A percentile compares a stretch with the other conserved stretches of the same genome.
Conservation (phyloP, 2,329 filamentous ascomycete genomes). For the Trichophyton equinum region DNA sequence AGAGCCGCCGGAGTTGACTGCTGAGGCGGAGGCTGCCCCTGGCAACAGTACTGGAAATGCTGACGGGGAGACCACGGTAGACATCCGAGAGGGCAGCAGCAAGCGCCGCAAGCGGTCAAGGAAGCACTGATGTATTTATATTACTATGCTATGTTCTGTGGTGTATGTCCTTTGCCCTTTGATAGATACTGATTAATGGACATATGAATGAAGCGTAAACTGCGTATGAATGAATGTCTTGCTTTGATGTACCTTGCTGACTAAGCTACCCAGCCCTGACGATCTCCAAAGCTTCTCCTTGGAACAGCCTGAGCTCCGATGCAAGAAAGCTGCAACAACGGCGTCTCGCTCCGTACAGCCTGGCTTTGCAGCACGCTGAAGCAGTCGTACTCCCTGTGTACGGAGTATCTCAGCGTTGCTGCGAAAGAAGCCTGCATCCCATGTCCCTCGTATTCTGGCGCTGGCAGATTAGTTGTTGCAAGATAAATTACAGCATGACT, state of each 20-base stretch:
- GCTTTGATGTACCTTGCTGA: no score
- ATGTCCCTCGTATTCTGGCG: background rate
- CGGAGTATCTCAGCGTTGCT: background rate
- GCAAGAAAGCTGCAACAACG: background rate
- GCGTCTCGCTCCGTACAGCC: background rate
- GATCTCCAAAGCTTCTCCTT: background rate
- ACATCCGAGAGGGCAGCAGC: constrained; percentile 31
- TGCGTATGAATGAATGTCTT: no score
- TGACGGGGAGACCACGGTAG: constrained; percentile 20
- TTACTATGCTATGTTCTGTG: background rate
- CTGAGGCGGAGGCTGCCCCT: constrained; percentile 11
- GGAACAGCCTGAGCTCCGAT: background rate
- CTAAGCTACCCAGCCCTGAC: background rate
- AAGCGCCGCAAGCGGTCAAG: constrained; percentile 35
- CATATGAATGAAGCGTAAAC: no score
- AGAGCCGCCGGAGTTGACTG: constrained; percentile 26
- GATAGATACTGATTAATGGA: no score
- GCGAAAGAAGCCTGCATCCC: background rate
- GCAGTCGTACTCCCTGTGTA: constrained; percentile 10
- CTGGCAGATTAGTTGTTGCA: no score
- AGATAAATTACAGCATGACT: background rate
- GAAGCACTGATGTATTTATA: constrained; percentile 24
- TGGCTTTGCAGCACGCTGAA: background rate
- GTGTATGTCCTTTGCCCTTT: no score
- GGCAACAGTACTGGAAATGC: background rate